Percentiles rank a stretch among this genome's conserved stretches.
Conservation (phyloP, 2,329 filamentous ascomycete species). For the Trichoderma harzianum region DNA sequence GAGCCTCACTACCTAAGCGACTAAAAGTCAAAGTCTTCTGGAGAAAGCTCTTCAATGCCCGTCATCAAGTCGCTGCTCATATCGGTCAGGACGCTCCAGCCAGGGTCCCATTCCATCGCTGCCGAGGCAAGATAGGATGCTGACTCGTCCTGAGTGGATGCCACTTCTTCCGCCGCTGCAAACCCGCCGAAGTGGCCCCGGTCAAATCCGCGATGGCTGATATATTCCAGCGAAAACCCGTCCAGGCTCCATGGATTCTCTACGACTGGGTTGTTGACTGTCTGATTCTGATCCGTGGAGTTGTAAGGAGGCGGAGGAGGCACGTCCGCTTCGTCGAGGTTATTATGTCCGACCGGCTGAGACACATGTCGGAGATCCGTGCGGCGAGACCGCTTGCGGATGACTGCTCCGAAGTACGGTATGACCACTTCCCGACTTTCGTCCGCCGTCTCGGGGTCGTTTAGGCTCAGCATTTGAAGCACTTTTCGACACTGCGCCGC, state of each 20-base stretch:
- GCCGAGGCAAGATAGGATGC: neutral
- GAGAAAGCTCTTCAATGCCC: neutral
- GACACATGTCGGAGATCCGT: neutral
- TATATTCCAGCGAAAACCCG: neutral
- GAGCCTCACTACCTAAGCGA: neutral
- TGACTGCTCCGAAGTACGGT: slow-evolving; percentile 19
- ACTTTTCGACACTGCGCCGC: slow-evolving; percentile 22
- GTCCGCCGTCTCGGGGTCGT: neutral
- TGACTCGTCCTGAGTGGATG: neutral
- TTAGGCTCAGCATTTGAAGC: neutral
- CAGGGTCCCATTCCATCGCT: slow-evolving; percentile 14
- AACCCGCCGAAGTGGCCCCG: slow-evolving; percentile 3
- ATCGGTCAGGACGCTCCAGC: slow-evolving; percentile 10
- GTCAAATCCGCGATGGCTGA: slow-evolving; percentile 9
- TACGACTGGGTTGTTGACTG: neutral
- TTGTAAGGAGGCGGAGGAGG: neutral
- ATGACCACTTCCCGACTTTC: slow-evolving; percentile 14
- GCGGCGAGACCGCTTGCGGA: slow-evolving; percentile 17
- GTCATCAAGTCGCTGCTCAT: slow-evolving; percentile 5
- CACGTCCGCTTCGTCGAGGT: neutral
- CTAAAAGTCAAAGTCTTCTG: neutral
- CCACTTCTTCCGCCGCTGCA: neutral
- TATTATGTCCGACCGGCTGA: neutral
- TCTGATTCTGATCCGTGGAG: neutral
- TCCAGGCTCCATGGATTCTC: slow-evolving; percentile 9